phyloP scores from a whole-genome alignment of 805 yeast species.

The Soucietia sequanensis region DNA sequence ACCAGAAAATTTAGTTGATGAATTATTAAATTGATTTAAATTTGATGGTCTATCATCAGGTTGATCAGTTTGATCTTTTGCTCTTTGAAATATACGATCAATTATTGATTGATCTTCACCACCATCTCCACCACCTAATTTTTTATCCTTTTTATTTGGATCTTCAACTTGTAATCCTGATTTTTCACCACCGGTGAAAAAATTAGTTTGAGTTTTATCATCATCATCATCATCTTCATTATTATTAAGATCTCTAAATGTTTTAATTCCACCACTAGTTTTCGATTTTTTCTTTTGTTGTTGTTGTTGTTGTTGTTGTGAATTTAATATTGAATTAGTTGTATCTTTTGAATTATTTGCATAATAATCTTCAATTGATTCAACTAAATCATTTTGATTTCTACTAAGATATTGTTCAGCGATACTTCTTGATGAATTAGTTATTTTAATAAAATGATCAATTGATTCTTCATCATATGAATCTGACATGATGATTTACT shows the following conservation, averaged over 20 bases:
- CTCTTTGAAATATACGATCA: conserved; percentile 67
- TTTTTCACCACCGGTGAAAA: conserved; percentile 71
- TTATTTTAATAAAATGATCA: conserved; percentile 36
- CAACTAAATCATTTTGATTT: conserved; percentile 34
- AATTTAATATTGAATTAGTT: conserved; percentile 2
- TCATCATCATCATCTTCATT: conserved; percentile 49
- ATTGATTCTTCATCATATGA: conserved; percentile 19
- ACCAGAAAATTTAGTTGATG: conserved; percentile 41
- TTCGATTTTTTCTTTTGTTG: conserved; percentile 3
- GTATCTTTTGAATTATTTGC: conserved; percentile 15
- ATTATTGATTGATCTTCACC: conserved; percentile 47
- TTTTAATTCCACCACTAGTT: conserved; percentile 25
- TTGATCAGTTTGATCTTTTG: conserved; percentile 45
- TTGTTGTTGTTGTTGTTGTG: background rate
- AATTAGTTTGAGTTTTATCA: conserved; percentile 52
- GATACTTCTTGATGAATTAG: conserved; percentile 30
- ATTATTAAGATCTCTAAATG: conserved; percentile 39
- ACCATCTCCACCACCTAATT: too few relatives aligned
- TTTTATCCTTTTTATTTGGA: conserved; percentile 48
- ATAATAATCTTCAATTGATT: conserved; percentile 43
- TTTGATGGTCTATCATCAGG: conserved; percentile 37
- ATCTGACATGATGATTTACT: too few relatives aligned
- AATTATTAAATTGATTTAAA: conserved; percentile 13
- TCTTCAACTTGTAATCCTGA: conserved; percentile 79
- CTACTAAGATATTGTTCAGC: conserved; percentile 41